These are phyloP conservation scores for Aspergillus carlsbadensis DNA, from an alignment of 495 filamentous ascomycete species.

Conservation along the genomic window DNA sequence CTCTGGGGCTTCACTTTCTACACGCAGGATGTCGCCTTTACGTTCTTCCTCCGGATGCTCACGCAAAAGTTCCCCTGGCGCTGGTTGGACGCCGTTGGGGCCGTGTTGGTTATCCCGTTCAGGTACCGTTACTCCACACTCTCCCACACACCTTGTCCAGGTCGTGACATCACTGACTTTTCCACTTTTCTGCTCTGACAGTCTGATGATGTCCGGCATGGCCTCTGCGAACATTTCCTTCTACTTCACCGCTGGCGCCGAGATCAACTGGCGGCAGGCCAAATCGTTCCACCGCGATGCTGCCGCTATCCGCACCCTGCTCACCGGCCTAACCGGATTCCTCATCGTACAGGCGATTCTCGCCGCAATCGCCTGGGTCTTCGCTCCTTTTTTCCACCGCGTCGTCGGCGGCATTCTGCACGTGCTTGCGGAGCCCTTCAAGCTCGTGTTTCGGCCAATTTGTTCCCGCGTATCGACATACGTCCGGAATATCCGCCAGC, in stretches of 20 bases:
- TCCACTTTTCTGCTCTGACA: conserved; percentile 2
- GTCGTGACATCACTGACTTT: background rate
- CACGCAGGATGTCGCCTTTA: conserved; percentile 38
- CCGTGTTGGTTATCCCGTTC: conserved; percentile 32
- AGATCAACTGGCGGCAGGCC: conserved; percentile 43
- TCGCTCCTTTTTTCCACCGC: conserved; percentile 23
- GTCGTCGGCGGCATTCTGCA: conserved; percentile 30
- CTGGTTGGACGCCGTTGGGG: conserved; percentile 19
- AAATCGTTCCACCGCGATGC: conserved; percentile 34
- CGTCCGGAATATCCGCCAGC: conserved; percentile 10
- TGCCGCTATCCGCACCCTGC: conserved; percentile 34
- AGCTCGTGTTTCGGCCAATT: conserved; percentile 24
- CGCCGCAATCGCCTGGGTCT: conserved; percentile 23
- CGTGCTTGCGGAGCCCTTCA: conserved; percentile 32
- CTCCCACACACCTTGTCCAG: no score
- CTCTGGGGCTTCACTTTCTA: conserved; percentile 40
- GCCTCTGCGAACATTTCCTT: conserved; percentile 38
- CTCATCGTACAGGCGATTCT: conserved; percentile 32
- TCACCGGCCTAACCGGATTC: conserved; percentile 40
- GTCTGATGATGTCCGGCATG: conserved; percentile 36
- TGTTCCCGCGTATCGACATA: conserved; percentile 15
- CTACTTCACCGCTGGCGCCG: conserved; percentile 35
- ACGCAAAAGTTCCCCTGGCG: conserved; percentile 27
- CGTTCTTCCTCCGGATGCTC: conserved; percentile 31
- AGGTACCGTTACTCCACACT: conserved; percentile 18